phyloP scores from a whole-genome alignment of 202 grass and related monocot genomes.

The Digitaria exilis region DNA sequence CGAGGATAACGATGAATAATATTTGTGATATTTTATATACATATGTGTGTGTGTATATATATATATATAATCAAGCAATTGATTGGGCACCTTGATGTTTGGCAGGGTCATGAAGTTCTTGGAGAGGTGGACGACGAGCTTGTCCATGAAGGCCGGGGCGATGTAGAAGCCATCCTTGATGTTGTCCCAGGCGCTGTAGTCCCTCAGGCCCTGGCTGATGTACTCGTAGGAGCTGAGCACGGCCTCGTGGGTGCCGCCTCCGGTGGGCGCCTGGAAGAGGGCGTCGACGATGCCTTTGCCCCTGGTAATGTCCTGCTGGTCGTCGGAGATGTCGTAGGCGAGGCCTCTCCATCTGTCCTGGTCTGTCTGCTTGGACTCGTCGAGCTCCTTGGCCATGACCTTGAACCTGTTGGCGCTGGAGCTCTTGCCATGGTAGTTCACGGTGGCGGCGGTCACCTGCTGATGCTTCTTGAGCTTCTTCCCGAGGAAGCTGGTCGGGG shows the following conservation, averaged over 20 bases:
- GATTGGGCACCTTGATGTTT: conserved; percentile 99
- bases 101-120: conserved; percentile 99
- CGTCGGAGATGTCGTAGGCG: conserved; percentile 67
- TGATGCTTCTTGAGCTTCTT: conserved; percentile 76
- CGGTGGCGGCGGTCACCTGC: conserved; percentile 52
- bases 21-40: too few relatives aligned
- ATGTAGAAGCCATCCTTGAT: conserved; percentile 83
- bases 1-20: too few relatives aligned
- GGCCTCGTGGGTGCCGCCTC: conserved; percentile 81
- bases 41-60: too few relatives aligned
- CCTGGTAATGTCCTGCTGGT: conserved; percentile 97
- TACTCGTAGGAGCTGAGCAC: conserved; percentile 92
- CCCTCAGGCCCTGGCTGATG: conserved; percentile 75
- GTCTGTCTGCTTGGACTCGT: conserved; percentile 66
- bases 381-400: conserved; percentile 53
- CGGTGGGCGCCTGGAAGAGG: conserved; percentile 84
- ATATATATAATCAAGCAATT: too few relatives aligned
- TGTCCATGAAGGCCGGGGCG: conserved; percentile 93
- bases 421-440: conserved; percentile 58
- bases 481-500: conserved; percentile 64
- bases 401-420: conserved; percentile 44
- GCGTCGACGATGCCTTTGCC: conserved; percentile 78
- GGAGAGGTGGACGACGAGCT: conserved; percentile 84
- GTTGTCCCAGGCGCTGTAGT: conserved; percentile 57
- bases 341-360: conserved; percentile 66